Base-by-base conservation (phyloP, 805 yeast species). In the Lipomyces yamanashiensis region DNA sequence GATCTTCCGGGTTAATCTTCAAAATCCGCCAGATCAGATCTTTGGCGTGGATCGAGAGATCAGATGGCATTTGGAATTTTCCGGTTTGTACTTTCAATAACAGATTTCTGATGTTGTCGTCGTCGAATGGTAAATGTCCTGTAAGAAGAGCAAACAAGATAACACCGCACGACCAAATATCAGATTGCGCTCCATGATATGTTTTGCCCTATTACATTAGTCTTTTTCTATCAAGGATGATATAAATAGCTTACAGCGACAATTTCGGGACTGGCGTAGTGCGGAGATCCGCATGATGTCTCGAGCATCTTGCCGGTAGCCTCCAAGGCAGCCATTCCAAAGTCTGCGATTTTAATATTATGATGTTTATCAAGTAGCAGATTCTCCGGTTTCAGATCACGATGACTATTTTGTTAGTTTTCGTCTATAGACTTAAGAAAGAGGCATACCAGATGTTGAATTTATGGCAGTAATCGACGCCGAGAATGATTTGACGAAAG, bases 261-360 rank as follows among this genome's bases (percentile, higher is more conserved):
- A 70, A 95, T 93, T 75, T 95, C 99, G 0, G 99, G 99, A 9
- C 97, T 90, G 1, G 98, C 99, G 76, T 95, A 95, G 76, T 95
- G 99, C 8, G 99, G 99, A 17, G 98, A 92, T 0, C 99, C 99
- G 77, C 99, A 95, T 19, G 96, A 87, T 3, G 99, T 95, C 75
- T 93, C 98, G 62, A 95, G 80, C 72, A 93, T 78, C 71, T 88
- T 85, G 69, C 87, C 93, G n/a, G 79, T 74, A 37, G 90, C 84
- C 75, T 95, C 98, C 52, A 95, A 79, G 7, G 99, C 98, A 17
- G 99, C 99, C 99, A 95, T 95, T 40, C 99, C 99, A 75, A 95
- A 95, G 77, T 95, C 99, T 9, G 99, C 99, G 69, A 95, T 91
- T 76, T 95, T 95, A 75, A 95, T 92, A 75, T 91, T 92, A 67